Conservation (phyloP, 306 rosid genomes). For the Hippophae gyantsensis region DNA sequence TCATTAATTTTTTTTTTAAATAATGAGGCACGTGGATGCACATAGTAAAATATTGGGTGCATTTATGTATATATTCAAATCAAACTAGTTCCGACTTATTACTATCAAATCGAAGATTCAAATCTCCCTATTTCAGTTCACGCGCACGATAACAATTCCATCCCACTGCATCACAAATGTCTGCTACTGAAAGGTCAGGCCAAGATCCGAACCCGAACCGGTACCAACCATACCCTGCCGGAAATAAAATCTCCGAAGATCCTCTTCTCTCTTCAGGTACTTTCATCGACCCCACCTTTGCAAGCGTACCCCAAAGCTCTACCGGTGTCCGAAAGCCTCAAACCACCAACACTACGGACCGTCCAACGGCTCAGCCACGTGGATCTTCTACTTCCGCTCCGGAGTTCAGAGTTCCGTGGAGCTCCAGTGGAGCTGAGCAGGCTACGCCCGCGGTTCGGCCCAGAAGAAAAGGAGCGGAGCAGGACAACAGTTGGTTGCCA, state of each 20-base stretch:
- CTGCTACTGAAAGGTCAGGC: constrained; percentile 1
- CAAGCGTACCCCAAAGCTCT: neutral
- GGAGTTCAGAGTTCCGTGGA: constrained; percentile 3
- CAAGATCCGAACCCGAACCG: constrained; percentile 8
- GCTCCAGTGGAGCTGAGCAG: constrained; percentile 12
- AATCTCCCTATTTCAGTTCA: neutral
- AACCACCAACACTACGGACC: neutral
- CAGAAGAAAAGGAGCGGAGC: constrained; percentile 11
- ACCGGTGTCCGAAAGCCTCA: neutral
- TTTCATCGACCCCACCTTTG: constrained; percentile 28
- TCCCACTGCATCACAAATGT: neutral
- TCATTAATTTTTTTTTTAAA: too few relatives aligned
- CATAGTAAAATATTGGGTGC: too few relatives aligned
- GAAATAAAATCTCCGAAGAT: neutral
- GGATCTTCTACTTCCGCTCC: constrained; percentile 8
- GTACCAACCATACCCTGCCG: constrained; percentile 1
- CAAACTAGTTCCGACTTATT: too few relatives aligned
- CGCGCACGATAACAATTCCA: neutral
- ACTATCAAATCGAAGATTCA: neutral
- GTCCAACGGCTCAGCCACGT: neutral
- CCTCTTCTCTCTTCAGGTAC: constrained; percentile 39
- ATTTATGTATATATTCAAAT: too few relatives aligned
- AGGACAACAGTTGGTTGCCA: constrained; percentile 40
- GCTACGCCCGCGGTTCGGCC: neutral
- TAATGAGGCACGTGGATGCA: too few relatives aligned